phyloP scores from a whole-genome alignment of 768 basidiomycete genomes.

The Xerocomus potaroensis region DNA sequence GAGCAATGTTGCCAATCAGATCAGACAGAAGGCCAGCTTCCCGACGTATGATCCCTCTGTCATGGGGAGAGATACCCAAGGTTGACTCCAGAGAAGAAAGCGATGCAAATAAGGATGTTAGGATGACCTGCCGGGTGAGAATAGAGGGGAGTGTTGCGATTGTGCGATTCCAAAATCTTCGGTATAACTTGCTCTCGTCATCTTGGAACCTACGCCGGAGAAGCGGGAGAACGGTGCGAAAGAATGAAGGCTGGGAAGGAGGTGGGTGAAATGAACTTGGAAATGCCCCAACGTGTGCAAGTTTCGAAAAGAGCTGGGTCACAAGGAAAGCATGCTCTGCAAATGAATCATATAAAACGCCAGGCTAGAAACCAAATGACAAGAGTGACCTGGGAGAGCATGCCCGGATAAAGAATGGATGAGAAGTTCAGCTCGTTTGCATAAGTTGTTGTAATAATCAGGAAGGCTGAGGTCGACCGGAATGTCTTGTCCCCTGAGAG shows the following conservation, averaged over 20 bases:
- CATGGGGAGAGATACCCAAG: conserved; percentile 28
- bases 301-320: conserved; percentile 56
- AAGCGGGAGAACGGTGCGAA: conserved; percentile 43
- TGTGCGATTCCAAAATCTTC: conserved; percentile 45
- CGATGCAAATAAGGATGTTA: conserved; percentile 56
- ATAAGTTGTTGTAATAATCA: conserved; percentile 51
- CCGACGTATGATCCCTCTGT: conserved; percentile 45
- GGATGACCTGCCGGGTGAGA: conserved; percentile 50
- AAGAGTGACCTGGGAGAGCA: conserved; percentile 37
- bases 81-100: conserved; percentile 31
- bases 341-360: conserved; percentile 27
- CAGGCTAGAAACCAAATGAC: conserved; percentile 1
- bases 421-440: conserved; percentile 49
- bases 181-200: conserved; percentile 35
- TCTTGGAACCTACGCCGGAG: conserved; percentile 41
- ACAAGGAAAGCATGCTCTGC: conserved; percentile 36
- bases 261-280: conserved; percentile 46
- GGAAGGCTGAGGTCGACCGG: conserved; percentile 53
- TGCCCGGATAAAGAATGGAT: conserved; percentile 41
- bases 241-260: conserved; percentile 72
- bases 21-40: conserved; percentile 49
- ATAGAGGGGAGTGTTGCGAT: conserved; percentile 47
- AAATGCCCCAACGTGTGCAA: conserved; percentile 65
- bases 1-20: conserved; percentile 49
- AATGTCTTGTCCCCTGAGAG: conserved; percentile 41